Evolutionary conservation across 768 basidiomycete genomes (phyloP).

Genomic region (Wakefieldia striispora): DNA sequence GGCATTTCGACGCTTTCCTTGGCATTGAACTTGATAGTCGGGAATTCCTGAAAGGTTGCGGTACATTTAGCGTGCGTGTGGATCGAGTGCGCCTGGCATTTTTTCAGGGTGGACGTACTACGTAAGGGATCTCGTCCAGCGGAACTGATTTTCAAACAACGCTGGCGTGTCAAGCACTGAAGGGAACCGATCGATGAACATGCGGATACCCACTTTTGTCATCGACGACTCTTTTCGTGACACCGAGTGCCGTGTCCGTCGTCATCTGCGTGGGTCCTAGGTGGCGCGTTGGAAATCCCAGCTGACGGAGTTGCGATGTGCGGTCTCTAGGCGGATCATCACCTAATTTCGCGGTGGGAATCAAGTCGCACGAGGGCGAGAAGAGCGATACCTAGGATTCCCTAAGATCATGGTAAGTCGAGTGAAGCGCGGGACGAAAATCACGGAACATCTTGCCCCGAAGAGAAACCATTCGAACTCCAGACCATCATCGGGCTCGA

Average conservation of each 20-base stretch:
- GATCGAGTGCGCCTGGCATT: neutral
- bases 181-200: neutral
- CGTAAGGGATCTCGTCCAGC: conserved; percentile 69
- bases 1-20: conserved; percentile 98
- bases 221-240: conserved; percentile 78
- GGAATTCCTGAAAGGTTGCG: conserved; percentile 61
- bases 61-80: too few species aligned
- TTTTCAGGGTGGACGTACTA: conserved; percentile 44
- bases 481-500: conserved; percentile 76
- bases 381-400: conserved; percentile 50
- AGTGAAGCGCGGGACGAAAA: neutral
- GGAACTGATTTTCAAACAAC: conserved; percentile 38
- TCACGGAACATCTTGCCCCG: conserved; percentile 51
- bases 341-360: conserved; percentile 43
- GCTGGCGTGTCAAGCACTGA: neutral
- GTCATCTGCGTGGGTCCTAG: conserved; percentile 95
- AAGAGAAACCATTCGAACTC: conserved; percentile 91
- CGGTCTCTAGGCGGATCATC: conserved; percentile 96
- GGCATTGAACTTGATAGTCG: conserved; percentile 83
- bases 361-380: neutral
- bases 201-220: conserved; percentile 52
- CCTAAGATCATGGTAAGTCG: conserved; percentile 36
- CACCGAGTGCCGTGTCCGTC: conserved; percentile 93
- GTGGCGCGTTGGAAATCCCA: conserved; percentile 86
- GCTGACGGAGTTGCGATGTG: conserved; percentile 79